Conservation (phyloP, 768 basidiomycete species). For the Lactarius quietus region DNA sequence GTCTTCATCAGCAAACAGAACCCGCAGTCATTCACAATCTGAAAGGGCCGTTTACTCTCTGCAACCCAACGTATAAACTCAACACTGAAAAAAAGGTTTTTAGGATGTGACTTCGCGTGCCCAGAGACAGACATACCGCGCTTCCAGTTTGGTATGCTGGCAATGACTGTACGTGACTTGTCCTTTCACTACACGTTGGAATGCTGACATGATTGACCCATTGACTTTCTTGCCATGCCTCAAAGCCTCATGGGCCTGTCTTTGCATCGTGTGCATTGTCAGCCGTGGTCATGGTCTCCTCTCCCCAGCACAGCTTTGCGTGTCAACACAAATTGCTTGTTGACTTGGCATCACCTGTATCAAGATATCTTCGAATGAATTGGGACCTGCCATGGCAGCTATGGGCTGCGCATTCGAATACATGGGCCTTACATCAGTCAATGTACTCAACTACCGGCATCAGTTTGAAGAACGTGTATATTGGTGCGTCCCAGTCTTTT, state of each 20-base stretch:
- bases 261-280: neutral
- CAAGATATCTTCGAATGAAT: no score
- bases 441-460: neutral
- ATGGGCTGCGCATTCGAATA: neutral
- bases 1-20: no score
- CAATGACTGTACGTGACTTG: neutral
- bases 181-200: neutral
- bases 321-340: slow-evolving; percentile 10
- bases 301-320: slow-evolving; percentile 3
- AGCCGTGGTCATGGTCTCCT: neutral
- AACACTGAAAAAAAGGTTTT: no score
- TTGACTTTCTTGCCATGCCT: neutral
- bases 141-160: slow-evolving; percentile 1
- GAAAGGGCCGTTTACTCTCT: no score
- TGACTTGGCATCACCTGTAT: slow-evolving; percentile 5
- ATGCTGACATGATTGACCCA: slow-evolving; percentile 1
- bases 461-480: neutral
- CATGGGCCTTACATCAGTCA: neutral
- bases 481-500: slow-evolving; percentile 4
- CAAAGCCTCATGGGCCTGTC: neutral
- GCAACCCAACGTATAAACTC: no score
- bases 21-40: no score
- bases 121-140: neutral
- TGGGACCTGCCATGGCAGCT: no score
- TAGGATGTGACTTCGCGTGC: no score